Conservation (phyloP, 441 rosid genomes). For the Lepidium campestre region DNA sequence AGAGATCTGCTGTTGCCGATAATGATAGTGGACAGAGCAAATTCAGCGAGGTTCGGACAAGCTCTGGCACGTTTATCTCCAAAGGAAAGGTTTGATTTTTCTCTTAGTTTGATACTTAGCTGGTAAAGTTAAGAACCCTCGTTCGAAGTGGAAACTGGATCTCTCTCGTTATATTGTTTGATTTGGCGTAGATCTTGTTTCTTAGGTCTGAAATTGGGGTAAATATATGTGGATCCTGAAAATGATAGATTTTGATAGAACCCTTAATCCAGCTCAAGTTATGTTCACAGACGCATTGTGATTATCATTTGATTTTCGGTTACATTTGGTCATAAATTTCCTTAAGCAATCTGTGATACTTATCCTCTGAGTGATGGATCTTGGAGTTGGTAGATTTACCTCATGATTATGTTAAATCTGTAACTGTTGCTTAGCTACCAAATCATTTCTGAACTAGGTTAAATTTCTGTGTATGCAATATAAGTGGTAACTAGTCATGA, state of each 20-base stretch:
- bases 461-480: background rate
- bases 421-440: background rate
- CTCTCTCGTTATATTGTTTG: background rate
- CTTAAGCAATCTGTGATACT: background rate
- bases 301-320: background rate
- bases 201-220: background rate
- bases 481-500: background rate
- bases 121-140: background rate
- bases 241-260: background rate
- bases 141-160: background rate
- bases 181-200: background rate
- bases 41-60: conserved; percentile 83
- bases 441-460: background rate
- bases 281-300: background rate
- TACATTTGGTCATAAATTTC: background rate
- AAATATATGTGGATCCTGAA: background rate
- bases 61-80: conserved; percentile 90
- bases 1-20: conserved; percentile 96
- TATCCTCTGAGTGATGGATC: background rate
- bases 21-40: conserved; percentile 72
- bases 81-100: conserved; percentile 60
- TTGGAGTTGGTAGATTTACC: background rate
- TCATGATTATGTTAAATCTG: background rate
- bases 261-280: background rate
- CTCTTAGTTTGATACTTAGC: background rate